Percentiles rank a stretch among this genome's conserved stretches.
Evolutionary conservation across 495 filamentous ascomycete species (phyloP).

Genomic region (Trichoderma asperelloides): DNA sequence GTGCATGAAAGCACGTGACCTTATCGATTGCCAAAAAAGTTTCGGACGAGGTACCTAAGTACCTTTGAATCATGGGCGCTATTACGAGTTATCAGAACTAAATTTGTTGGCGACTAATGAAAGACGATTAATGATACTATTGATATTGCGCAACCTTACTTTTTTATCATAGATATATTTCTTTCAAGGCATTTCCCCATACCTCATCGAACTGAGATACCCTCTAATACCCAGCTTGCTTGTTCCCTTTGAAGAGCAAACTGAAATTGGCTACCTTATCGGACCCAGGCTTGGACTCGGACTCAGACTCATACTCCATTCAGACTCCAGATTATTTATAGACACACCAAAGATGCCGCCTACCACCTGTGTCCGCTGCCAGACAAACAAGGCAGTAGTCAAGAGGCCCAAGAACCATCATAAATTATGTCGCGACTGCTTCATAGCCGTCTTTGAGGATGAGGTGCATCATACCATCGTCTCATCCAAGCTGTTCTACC

Average conservation of each 20-base stretch:
- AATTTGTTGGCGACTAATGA: neutral
- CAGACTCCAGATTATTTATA: neutral
- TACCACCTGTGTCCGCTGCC: slow-evolving; percentile 62
- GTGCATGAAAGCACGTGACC: neutral
- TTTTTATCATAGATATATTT: too few species aligned
- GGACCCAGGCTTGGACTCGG: too few species aligned
- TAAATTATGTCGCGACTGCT: slow-evolving; percentile 85
- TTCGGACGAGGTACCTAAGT: neutral
- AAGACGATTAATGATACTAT: neutral
- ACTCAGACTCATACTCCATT: neutral
- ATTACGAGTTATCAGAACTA: neutral
- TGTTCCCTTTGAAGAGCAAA: too few species aligned
- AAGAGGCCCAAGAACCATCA: slow-evolving; percentile 88
- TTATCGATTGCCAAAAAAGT: neutral
- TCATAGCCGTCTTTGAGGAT: slow-evolving; percentile 76
- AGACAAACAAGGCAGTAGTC: slow-evolving; percentile 69
- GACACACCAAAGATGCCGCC: slow-evolving; percentile 34
- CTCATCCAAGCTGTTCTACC: slow-evolving; percentile 64
- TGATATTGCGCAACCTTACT: neutral
- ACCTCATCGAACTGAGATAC: too few species aligned
- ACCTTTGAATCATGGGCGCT: neutral
- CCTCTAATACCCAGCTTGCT: too few species aligned
- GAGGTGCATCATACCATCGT: slow-evolving; percentile 92
- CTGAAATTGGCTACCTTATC: too few species aligned
- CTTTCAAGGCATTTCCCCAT: too few species aligned